Conservation (phyloP, 345 rosid genomes). For the Citrus unshiu region DNA sequence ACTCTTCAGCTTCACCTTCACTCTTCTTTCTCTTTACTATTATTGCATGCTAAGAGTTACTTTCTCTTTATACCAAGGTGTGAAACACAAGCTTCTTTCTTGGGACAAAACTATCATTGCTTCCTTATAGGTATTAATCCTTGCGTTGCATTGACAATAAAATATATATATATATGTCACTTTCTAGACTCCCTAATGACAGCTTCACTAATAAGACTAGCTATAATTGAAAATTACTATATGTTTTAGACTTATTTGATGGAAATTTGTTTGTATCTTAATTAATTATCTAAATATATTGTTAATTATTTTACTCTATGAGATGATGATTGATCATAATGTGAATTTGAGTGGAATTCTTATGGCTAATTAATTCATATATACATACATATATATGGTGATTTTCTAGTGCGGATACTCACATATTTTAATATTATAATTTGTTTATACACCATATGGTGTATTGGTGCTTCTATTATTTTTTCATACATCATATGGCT, state of each 20-base stretch:
- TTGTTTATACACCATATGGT: no score
- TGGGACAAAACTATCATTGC: slow-evolving; percentile 47
- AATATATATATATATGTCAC: neutral
- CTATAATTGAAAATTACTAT: slow-evolving; percentile 22
- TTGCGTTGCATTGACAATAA: slow-evolving; percentile 16
- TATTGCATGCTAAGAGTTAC: neutral
- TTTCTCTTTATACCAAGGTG: slow-evolving; percentile 28
- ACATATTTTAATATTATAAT: no score
- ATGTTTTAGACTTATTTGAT: slow-evolving; percentile 11
- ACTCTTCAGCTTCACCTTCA: slow-evolving; percentile 36
- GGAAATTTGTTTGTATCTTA: neutral
- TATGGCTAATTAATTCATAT: slow-evolving; percentile 15
- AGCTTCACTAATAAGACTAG: slow-evolving; percentile 9
- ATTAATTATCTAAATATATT: slow-evolving; percentile 14
- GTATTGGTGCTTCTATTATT: no score
- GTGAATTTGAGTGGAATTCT: slow-evolving; percentile 33
- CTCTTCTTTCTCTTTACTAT: slow-evolving; percentile 25
- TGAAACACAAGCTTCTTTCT: slow-evolving; percentile 48
- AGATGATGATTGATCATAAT: slow-evolving; percentile 53
- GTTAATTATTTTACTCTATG: slow-evolving; percentile 20
- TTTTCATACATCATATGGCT: no score
- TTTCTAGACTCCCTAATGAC: slow-evolving; percentile 19
- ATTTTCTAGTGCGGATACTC: no score
- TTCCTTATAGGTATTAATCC: slow-evolving; percentile 24
- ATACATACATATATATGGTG: no score